Conservation (phyloP, 257 asterid species). For the Lycium barbarum region DNA sequence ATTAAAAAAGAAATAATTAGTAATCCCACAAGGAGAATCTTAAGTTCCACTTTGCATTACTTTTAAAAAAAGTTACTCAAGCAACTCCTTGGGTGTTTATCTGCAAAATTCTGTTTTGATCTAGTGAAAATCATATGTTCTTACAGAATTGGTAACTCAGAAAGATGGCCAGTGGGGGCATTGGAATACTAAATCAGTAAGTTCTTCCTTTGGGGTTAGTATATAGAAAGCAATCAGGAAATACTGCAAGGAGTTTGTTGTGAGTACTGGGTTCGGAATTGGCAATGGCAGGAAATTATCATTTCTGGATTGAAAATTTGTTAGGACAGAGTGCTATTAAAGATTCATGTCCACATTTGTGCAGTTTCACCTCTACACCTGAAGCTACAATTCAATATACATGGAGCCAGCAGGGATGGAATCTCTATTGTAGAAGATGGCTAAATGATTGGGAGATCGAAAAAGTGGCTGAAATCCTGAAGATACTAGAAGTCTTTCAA, state of each 20-base stretch:
- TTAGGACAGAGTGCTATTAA: background rate
- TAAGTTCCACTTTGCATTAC: background rate
- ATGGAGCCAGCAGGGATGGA: background rate
- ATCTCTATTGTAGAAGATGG: background rate
- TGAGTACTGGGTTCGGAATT: background rate
- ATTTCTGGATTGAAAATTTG: background rate
- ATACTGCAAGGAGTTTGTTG: background rate
- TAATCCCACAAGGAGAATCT: background rate
- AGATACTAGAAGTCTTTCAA: conserved; percentile 1
- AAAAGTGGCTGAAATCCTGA: conserved; percentile 10
- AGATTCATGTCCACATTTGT: background rate
- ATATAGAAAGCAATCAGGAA: background rate
- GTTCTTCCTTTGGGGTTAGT: background rate
- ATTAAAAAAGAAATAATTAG: background rate
- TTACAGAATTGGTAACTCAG: background rate
- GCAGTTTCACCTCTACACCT: conserved; percentile 1
- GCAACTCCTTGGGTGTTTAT: background rate
- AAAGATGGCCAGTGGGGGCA: background rate
- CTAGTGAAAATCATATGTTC: background rate
- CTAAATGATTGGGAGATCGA: background rate
- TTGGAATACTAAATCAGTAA: background rate
- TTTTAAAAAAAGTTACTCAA: background rate
- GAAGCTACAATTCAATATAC: background rate
- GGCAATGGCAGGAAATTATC: background rate
- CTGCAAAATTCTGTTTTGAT: background rate